phyloP scores from a whole-genome alignment of 345 rosid genomes.

The Eucalyptus sp. region DNA sequence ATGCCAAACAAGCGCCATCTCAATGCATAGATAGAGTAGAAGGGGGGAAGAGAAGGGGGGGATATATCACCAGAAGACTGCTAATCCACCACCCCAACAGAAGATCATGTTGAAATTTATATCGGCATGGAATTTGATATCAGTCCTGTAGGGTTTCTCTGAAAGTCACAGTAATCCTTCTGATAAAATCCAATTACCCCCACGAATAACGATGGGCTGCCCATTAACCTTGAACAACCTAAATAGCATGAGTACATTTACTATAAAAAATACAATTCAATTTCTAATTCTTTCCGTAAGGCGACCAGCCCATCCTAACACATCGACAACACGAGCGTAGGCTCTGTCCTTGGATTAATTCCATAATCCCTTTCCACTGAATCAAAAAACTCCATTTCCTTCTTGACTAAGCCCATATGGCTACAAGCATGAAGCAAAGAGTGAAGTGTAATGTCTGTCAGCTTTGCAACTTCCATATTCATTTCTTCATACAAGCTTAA shows the following conservation, averaged over 20 bases:
- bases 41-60: neutral
- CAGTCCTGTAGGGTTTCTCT: conserved; percentile 59
- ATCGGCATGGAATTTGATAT: conserved; percentile 92
- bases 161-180: conserved; percentile 83
- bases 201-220: conserved; percentile 70
- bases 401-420: conserved; percentile 65
- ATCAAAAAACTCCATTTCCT: conserved; percentile 56
- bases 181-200: conserved; percentile 90
- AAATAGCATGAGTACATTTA: neutral
- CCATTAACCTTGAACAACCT: conserved; percentile 95
- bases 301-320: conserved; percentile 80
- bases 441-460: conserved; percentile 76
- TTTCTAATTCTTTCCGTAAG: conserved; percentile 10
- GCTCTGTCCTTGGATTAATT: conserved; percentile 60
- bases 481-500: conserved; percentile 56
- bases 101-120: conserved; percentile 95
- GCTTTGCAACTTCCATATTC: conserved; percentile 36
- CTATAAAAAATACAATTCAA: neutral
- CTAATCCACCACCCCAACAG: conserved; percentile 93
- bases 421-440: conserved; percentile 91
- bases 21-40: neutral
- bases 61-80: conserved; percentile 58
- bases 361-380: conserved; percentile 49
- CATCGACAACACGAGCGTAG: conserved; percentile 67
- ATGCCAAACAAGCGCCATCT: neutral